These are phyloP conservation scores for Wakefieldia striispora DNA, from an alignment of 768 basidiomycete genomes.

Conservation along the genomic window DNA sequence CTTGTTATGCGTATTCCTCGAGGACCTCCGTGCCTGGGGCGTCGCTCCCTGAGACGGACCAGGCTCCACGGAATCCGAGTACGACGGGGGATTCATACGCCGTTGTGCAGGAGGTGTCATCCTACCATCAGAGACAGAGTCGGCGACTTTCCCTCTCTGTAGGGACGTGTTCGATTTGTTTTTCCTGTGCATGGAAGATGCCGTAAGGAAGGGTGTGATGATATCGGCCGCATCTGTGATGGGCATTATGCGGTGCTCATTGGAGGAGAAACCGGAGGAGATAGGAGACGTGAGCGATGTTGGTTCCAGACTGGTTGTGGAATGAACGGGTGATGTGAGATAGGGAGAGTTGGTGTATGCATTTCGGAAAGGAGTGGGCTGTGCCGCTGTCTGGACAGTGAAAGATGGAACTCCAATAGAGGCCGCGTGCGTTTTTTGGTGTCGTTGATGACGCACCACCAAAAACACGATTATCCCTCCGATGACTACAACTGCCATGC, in stretches of 20 bases:
- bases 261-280: neutral
- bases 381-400: neutral
- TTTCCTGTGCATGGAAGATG: slow-evolving; percentile 3
- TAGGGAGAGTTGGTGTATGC: neutral
- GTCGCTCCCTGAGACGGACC: neutral
- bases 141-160: neutral
- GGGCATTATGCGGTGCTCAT: neutral
- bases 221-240: slow-evolving; percentile 21
- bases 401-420: neutral
- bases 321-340: slow-evolving; percentile 6
- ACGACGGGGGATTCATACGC: slow-evolving; percentile 30
- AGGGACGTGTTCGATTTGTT: neutral
- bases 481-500: slow-evolving; percentile 10
- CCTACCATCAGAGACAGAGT: slow-evolving; percentile 2
- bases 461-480: slow-evolving; percentile 12
- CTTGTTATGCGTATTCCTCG: slow-evolving; percentile 2
- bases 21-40: neutral
- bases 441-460: slow-evolving; percentile 11
- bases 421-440: neutral
- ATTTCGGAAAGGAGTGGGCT: neutral
- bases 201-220: slow-evolving; percentile 22
- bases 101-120: slow-evolving; percentile 7
- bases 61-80: slow-evolving; percentile 8
- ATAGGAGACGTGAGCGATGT: neutral
- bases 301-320: slow-evolving; percentile 9